Evolutionary conservation across 2,329 filamentous ascomycete species (phyloP), one percentile per base, ranked within the genome.

Genomic region (Graphiopsis chlorocephala): DNA sequence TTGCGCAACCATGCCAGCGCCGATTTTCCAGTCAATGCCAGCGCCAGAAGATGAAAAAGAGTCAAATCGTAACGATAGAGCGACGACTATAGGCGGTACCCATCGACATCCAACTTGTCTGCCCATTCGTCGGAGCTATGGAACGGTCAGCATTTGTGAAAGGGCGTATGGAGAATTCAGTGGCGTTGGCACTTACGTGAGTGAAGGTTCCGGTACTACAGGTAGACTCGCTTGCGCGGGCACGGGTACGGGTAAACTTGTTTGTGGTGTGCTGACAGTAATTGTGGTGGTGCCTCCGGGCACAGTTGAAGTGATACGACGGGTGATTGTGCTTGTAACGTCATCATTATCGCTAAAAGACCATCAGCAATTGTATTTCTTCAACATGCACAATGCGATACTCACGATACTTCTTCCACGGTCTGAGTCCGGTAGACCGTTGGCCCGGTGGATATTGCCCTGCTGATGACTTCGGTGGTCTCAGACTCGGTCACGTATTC

Each of bases 401-500:
- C 72, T 70, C 59, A 74, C 73, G 68, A 68, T 4, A 67, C 70
- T 35, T 70, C 35, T 57, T 72, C 65, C 31, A 76, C 33, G 28
- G 72, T 75, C 48, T 67, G 57, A 4, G 75, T 76, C 53, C 73
- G 56, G 52, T 70, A 73, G 8, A 73, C 71, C 25, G 74, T 76
- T 31, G 71, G 68, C 17, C 63, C 70, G 12, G 71, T 73, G 2
- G 66, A 68, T 4, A 67, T 47, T 2, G 61, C 66, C 1, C 67
- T 70, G 42, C 60, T 66, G 12, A 47, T 53, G 42, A 66, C 60
- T 8, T 64, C 53, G 26, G 72, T 75, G 2, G 67, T 74, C 15
- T 69, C 77, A 2, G 72, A 76, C 58, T 79, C 75, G 0, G 72
- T 77, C 58, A 76, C 70, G 35, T 77, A 79, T 48, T 77, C 73